phyloP scores from a whole-genome alignment of 108 stramenopile genomes.

The Nitzschia inconspicua region DNA sequence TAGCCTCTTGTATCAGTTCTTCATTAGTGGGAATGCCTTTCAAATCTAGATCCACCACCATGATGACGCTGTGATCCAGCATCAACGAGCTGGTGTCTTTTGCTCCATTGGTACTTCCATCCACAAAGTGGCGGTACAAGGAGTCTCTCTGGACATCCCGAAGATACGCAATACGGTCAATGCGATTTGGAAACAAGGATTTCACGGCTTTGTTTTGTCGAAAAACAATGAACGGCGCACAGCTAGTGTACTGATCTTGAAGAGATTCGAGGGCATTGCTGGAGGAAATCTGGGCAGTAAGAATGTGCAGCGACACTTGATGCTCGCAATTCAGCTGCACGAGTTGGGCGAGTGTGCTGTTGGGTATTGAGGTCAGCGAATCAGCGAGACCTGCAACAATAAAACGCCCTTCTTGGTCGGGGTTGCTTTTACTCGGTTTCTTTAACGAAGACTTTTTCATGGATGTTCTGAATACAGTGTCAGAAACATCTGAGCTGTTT shows the following conservation, averaged over 20 bases:
- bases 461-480: too few species aligned
- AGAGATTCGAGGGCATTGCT: background rate
- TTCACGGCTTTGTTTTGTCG: background rate
- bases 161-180: background rate
- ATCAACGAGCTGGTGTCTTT: background rate
- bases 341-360: conserved; percentile 1
- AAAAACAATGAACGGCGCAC: background rate
- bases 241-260: background rate
- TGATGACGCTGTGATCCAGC: too few species aligned
- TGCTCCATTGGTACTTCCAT: too few species aligned
- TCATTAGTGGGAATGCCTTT: background rate
- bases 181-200: background rate
- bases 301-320: background rate
- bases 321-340: background rate
- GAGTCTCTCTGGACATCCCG: background rate
- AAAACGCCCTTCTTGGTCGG: too few species aligned
- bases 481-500: too few species aligned
- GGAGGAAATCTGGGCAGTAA: background rate
- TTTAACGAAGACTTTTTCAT: too few species aligned
- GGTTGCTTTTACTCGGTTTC: too few species aligned
- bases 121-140: background rate
- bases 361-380: too few species aligned
- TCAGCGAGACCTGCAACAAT: too few species aligned
- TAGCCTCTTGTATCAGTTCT: background rate
- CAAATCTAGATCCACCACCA: background rate